phyloP scores from a whole-genome alignment of 805 yeast species.

The Tetrapisispora fleetii region DNA sequence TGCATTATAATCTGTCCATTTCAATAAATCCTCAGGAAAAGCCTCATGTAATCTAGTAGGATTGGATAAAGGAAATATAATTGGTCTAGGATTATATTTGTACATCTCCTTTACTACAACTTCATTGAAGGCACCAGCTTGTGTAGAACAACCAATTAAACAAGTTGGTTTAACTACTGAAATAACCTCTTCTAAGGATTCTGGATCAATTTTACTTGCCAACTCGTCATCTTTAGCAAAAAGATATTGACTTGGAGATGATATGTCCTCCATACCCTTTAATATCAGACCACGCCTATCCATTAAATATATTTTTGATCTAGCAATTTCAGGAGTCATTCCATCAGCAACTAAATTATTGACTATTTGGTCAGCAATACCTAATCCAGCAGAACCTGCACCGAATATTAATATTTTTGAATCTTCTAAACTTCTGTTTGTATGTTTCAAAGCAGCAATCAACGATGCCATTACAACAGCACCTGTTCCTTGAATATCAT shows the following conservation, averaged over 20 bases:
- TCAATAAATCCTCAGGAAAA: constrained; percentile 77
- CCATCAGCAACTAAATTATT: constrained; percentile 83
- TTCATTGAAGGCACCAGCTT: constrained; percentile 89
- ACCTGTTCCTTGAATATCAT: constrained; percentile 98
- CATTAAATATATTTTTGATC: constrained; percentile 62
- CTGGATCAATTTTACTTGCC: constrained; percentile 70
- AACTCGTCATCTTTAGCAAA: constrained; percentile 71
- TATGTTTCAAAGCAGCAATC: constrained; percentile 75
- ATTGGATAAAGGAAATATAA: constrained; percentile 90
- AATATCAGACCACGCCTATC: constrained; percentile 78
- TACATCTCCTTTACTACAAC: constrained; percentile 81
- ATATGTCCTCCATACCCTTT: constrained; percentile 42
- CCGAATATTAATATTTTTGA: constrained; percentile 73
- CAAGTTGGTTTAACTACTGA: constrained; percentile 75
- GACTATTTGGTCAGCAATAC: constrained; percentile 89
- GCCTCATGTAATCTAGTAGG: constrained; percentile 96
- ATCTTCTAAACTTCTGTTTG: constrained; percentile 57
- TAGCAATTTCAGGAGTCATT: constrained; percentile 61
- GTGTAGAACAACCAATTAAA: constrained; percentile 91
- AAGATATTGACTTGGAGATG: constrained; percentile 53
- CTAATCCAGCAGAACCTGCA: constrained; percentile 95
- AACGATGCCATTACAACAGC: constrained; percentile 96
- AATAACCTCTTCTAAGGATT: constrained; percentile 57
- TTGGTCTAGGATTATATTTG: constrained; percentile 75
- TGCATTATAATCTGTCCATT: constrained; percentile 88